phyloP scores from a whole-genome alignment of 2,329 filamentous ascomycete species.

The Monosporascus sp. region DNA sequence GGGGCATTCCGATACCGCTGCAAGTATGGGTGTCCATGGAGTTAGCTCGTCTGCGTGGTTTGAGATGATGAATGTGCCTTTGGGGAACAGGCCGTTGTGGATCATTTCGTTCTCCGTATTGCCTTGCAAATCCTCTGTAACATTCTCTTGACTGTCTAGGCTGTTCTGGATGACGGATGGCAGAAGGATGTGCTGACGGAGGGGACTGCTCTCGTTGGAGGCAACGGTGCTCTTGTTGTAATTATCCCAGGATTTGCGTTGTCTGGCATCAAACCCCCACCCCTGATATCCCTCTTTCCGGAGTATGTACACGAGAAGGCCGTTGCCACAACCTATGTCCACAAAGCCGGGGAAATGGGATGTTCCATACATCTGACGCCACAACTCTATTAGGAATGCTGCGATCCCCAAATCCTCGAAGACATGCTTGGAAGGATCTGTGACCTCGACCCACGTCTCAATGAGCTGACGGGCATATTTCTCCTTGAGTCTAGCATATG shows the following conservation, averaged over 20 bases:
- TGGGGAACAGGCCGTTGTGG: slow-evolving; percentile 62
- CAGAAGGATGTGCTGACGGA: slow-evolving; percentile 45
- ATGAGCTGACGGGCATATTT: slow-evolving; percentile 70
- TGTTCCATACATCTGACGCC: slow-evolving; percentile 71
- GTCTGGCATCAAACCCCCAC: slow-evolving; percentile 88
- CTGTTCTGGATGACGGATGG: slow-evolving; percentile 35
- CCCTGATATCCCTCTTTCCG: slow-evolving; percentile 74
- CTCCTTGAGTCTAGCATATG: slow-evolving; percentile 73
- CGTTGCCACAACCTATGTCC: slow-evolving; percentile 94
- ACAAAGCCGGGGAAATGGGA: slow-evolving; percentile 77
- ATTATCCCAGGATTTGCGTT: slow-evolving; percentile 75
- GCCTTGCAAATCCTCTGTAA: slow-evolving; percentile 4
- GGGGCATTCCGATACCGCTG: slow-evolving; percentile 65
- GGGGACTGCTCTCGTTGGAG: slow-evolving; percentile 18
- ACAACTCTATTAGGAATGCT: slow-evolving; percentile 87
- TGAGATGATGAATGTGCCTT: slow-evolving; percentile 84
- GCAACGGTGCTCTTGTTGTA: slow-evolving; percentile 44
- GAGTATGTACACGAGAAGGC: slow-evolving; percentile 80
- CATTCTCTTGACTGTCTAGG: slow-evolving; percentile 10
- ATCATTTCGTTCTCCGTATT: slow-evolving; percentile 23
- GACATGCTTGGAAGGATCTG: slow-evolving; percentile 85
- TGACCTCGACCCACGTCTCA: slow-evolving; percentile 76
- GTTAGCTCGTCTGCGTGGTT: slow-evolving; percentile 98
- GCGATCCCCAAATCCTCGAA: slow-evolving; percentile 92
- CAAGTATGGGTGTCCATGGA: slow-evolving; percentile 89